These are phyloP conservation scores for Aspergillus ellipticus DNA, from an alignment of 495 filamentous ascomycete species.

Conservation along the genomic window DNA sequence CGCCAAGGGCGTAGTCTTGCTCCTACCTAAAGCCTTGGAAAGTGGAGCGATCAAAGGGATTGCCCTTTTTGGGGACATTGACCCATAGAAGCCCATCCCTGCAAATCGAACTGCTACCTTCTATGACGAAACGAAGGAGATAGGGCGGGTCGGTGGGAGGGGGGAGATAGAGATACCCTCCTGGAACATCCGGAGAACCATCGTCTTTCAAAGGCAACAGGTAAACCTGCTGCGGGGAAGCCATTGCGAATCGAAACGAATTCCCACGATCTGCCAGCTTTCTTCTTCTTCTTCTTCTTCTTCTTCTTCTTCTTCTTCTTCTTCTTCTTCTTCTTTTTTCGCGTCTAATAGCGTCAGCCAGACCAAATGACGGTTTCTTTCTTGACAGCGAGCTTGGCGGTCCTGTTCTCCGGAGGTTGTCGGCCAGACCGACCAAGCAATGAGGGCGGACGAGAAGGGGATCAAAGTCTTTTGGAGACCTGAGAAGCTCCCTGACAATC, in stretches of 20 bases:
- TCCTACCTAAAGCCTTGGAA: slow-evolving; percentile 83
- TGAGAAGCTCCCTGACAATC: no score
- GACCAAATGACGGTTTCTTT: not conserved
- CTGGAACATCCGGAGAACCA: slow-evolving; percentile 85
- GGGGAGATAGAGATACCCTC: slow-evolving; percentile 86
- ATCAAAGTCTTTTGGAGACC: not conserved
- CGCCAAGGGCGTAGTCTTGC: slow-evolving; percentile 4
- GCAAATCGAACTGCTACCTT: slow-evolving; percentile 94
- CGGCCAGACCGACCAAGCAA: not conserved
- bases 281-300: no score
- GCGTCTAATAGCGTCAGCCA: not conserved
- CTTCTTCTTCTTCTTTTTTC: no score
- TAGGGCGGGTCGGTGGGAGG: slow-evolving; percentile 69
- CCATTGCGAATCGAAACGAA: slow-evolving; percentile 20
- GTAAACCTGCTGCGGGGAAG: slow-evolving; percentile 58
- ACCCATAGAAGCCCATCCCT: slow-evolving; percentile 91
- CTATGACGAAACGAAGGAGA: slow-evolving; percentile 83
- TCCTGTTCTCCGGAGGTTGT: not conserved
- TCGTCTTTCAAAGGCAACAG: slow-evolving; percentile 84
- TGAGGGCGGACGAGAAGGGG: not conserved
- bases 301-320: no score
- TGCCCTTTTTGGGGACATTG: slow-evolving; percentile 78
- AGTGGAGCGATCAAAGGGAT: slow-evolving; percentile 66
- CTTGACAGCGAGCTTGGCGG: not conserved
- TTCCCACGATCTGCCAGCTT: not conserved